phyloP scores from a whole-genome alignment of 805 yeast genomes.

The Spathaspora boniae region DNA sequence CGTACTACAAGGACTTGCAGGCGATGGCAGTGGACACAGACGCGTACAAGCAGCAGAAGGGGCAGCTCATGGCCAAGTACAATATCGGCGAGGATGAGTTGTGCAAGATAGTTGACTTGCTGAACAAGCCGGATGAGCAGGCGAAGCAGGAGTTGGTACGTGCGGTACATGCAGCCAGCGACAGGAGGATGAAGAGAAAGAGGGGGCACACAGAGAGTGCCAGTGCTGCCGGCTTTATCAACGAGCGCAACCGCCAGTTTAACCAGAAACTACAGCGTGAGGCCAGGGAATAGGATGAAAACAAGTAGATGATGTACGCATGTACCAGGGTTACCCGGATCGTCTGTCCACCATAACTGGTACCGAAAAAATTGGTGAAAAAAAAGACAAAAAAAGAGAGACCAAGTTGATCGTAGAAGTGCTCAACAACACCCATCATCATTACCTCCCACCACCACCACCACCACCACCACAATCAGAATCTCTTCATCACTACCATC shows the following conservation, averaged over 20 bases:
- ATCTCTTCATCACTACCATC: no score
- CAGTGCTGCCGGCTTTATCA: constrained; percentile 46
- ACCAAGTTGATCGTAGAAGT: no score
- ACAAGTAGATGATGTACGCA: no score
- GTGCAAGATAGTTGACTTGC: constrained; percentile 18
- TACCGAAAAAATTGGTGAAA: no score
- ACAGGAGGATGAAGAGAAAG: constrained; percentile 35
- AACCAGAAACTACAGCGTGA: constrained; percentile 65
- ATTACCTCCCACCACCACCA: no score
- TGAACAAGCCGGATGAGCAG: constrained; percentile 32
- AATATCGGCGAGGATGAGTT: constrained; percentile 15
- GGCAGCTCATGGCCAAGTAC: constrained; percentile 19
- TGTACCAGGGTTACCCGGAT: no score
- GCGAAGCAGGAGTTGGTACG: constrained; percentile 28
- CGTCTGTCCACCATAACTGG: no score
- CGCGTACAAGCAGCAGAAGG: constrained; percentile 39
- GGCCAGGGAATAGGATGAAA: constrained; percentile 4
- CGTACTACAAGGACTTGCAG: constrained; percentile 53
- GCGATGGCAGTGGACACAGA: constrained; percentile 35
- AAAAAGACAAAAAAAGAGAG: no score
- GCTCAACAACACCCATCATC: no score
- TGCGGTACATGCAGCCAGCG: constrained; percentile 31
- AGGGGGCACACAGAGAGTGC: constrained; percentile 27
- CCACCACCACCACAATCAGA: no score
- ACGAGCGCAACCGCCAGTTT: constrained; percentile 71